Base-by-base conservation (phyloP, 2,329 filamentous ascomycete genomes). In the Claviceps spartinae region DNA sequence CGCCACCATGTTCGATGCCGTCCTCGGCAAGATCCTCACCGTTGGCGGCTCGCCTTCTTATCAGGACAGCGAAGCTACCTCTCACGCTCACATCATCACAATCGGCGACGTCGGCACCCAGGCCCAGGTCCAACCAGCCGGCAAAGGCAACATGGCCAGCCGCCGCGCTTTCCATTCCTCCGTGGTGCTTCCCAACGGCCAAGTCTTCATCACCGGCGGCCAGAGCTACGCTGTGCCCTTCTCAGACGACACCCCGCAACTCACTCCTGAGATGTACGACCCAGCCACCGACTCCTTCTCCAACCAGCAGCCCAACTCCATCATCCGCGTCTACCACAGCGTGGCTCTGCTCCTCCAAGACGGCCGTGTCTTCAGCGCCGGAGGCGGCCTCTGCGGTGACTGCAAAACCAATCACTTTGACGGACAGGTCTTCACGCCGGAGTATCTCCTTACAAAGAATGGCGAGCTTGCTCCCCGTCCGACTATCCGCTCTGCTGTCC, bases 1-100 rank as follows among this genome's bases (percentile, higher is more conserved):
- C 47, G 71, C 72, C 5, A 69, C 77, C 54, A 80, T 82, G 76
- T 81, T 74, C 56, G 77, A 81, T 57, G 76, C 77, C 30, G 71
- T 77, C 51, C 69, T 71, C 1, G 78, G 78, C 36, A 78, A 79
- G 60, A 79, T 81, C 36, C 64, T 81, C 2, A 72, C 74, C 0
- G 63, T 70, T 14, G 78, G 78, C 9, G 78, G 77, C 8, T 62
- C 71, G 0, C 63, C 69, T 0, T 63, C 66, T 37, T 80, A 79
- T 56, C 63, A 71, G 30, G 56, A 69, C 49, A 63, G 64, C n/a
- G 54, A 62, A 6, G 71, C 71, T 1, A 71, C 70, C 0, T 63
- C 62, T 5, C 68, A 70, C 54, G 74, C 75, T 0, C 70, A 76
- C 57, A 57, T 79, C 55, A 51, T 54, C 50, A 51, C 50, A 45